Base-by-base conservation (phyloP, 1,284 basidiomycete genomes). In the Apiotrichum montevideense region DNA sequence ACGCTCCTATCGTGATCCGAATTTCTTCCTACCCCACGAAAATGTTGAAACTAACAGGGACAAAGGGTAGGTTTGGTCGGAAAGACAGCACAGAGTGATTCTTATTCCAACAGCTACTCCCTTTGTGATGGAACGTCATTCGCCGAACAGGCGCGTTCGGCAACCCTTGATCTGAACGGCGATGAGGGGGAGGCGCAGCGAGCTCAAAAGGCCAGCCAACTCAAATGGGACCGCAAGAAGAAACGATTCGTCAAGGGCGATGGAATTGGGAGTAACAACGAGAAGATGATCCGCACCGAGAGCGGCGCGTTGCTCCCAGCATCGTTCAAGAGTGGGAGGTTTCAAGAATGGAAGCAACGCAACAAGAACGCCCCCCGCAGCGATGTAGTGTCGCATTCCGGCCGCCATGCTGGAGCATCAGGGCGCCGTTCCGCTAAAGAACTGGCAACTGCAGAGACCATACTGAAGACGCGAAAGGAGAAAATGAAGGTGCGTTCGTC, bases 161-260 rank as follows among this genome's bases (percentile, higher is more conserved):
- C 85, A 3, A 83, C 88, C 0, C 90, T 97, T 62, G 93, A 97
- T 71, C 80, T 99, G 13, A 81, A 84, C 2, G 86, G 85, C 10
- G 95, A 98, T 65, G 89, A 93, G 61, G 85, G 81, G 43, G 76
- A 77, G 14, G 81, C 82, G 35, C 80, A 83, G 11, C 81, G 83
- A 57, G 84, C 85, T 57, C 85, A 86, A 56, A 85, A 83, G 47
- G 83, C 86, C 46, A 80, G 80, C 61, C 81, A 81, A 58, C 71
- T 87, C 58, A 84, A 79, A 35, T 99, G 96, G 96, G 94, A 98
- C 76, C 87, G 89, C 66, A 97, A 95, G 79, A 95, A 92, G 78
- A 97, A 97, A 75, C 92, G 89, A 68, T 98, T 98, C 65, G 80
- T 96, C 43, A 84, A 87, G 65, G 92, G 90, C 6, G 85, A 86